Evolutionary conservation across 192 early-diverging fungal genomes (phyloP), one percentile per base, ranked within the genome.

Genomic region (Backusella parvicylindrica): DNA sequence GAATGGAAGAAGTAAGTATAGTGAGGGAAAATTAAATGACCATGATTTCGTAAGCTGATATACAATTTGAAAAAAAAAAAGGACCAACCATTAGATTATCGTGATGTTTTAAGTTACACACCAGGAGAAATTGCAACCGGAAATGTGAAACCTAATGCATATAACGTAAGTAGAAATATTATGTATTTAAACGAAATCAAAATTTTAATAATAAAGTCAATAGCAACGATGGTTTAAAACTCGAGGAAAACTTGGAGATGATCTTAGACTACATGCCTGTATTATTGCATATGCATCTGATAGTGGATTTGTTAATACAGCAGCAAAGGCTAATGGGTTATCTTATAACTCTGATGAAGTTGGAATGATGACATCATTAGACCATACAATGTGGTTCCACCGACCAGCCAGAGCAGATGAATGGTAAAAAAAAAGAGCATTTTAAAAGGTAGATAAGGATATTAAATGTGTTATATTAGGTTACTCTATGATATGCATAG

Each of bases 311-410:
- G 68, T 88, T 56, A 78, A 82, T 43, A 88, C 89, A 6, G 64
- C 87, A 32, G 64, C 75, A 8, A 47, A 35, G 16, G 68, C 74
- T 4, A 76, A 76, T 36, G 78, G 78, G 6, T 16, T 77, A 5
- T 16, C 30, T 7, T 63, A 41, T 8, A 38, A 26, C 2, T 49
- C 60, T 28, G 35, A 35, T 0, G 28, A 28, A 16, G 32, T 86
- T 38, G 79, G 84, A 23, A 90, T 91, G 88, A 83, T 90, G 74
- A 91, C 89, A 0, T 88, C 86, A 26, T 82, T 94, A 26, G 91
- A 92, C 72, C 90, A 92, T 68, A 83, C 88, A 6, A 89, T 94
- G 43, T 98, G 94, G 94, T 98, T 97, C 86, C 95, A 98, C 76
- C 85, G 83, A 65, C 89, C 91, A 0, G 94, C 94, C 77, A 78